Evolutionary conservation across 352 stramenopile species (phyloP), one percentile per base, ranked within the genome.

Genomic region (Pythium rhizo-oryzae): DNA sequence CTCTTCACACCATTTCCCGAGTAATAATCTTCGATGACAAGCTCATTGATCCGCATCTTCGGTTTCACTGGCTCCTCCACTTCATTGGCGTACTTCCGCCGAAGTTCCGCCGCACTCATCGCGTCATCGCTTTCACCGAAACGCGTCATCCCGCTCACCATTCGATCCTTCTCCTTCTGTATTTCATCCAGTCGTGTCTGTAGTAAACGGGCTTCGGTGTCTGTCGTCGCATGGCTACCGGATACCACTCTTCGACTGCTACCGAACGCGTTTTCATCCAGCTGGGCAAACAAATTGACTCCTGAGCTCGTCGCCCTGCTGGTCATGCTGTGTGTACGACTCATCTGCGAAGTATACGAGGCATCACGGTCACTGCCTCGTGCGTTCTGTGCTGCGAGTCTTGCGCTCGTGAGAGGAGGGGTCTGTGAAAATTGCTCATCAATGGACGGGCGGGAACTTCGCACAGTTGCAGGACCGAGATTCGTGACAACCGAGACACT

Each of bases 1-100:
- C 21, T 46, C 4, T 49, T 53, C 6, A 37, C 25, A 21, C 71
- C 55, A 28, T 69, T 85, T 0, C 84, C 64, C 4, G 77, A 75
- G 58, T 94, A 96, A 51, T 95, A 96, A 30, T 96, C 80, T 65
- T 96, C 89, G 33, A 96, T 96, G 13, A 96, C 78, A 5, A 96
- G 75, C 65, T 94, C 87, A 46, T 92, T 94, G 62, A 94, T 93
- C 19, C 84, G 81, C 59, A 93, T 62, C 21, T 80, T 82, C 0
- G 78, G 76, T 43, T 59, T 62, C 12, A 28, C 6, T 13, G 58
- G 50, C 28, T 85, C 78, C 18, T 83, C 68, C 12, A 82, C 68
- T 16, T 84, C 71, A 35, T 76, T 67, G 9, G 78, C 68, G 37
- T 92, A 84, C 59, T 81, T 84, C 19, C 65, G 72, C 28, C 79